phyloP scores from a whole-genome alignment of 169 alveolate genomes.

The Plasmodium ovale region DNA sequence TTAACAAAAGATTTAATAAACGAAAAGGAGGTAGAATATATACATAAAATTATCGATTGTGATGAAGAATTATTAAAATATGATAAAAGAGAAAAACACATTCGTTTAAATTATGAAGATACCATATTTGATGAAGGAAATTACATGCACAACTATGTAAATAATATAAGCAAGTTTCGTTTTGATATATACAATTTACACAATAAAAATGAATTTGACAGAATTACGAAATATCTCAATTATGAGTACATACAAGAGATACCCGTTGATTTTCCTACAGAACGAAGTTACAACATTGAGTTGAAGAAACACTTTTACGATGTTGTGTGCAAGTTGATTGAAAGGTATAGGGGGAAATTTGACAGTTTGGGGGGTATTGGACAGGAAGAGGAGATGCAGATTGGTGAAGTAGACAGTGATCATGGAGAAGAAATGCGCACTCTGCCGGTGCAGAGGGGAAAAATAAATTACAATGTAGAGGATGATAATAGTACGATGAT shows the following conservation, averaged over 20 bases:
- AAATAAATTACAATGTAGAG: not conserved
- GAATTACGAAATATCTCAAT: constrained; percentile 55
- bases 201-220: constrained; percentile 66
- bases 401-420: not conserved
- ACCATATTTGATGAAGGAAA: constrained; percentile 66
- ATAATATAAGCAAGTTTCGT: constrained; percentile 66
- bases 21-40: constrained; percentile 55
- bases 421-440: not conserved
- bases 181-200: constrained; percentile 53
- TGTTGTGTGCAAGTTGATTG: constrained; percentile 27
- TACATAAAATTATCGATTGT: constrained; percentile 39
- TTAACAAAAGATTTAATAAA: constrained; percentile 47
- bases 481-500: not conserved
- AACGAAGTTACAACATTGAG: constrained; percentile 18
- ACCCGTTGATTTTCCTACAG: constrained; percentile 36
- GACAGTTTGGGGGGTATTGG: not conserved
- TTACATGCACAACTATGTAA: constrained; percentile 59
- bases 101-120: constrained; percentile 58
- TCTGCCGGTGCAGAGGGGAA: not conserved
- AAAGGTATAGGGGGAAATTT: constrained; percentile 8
- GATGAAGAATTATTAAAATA: constrained; percentile 56
- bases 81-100: constrained; percentile 62
- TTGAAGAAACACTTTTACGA: constrained; percentile 48
- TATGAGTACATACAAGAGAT: constrained; percentile 45
- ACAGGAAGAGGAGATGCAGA: not conserved